These are phyloP conservation scores for Penicillium digitatum DNA, from an alignment of 2,329 filamentous ascomycete species.

Conservation along the genomic window DNA sequence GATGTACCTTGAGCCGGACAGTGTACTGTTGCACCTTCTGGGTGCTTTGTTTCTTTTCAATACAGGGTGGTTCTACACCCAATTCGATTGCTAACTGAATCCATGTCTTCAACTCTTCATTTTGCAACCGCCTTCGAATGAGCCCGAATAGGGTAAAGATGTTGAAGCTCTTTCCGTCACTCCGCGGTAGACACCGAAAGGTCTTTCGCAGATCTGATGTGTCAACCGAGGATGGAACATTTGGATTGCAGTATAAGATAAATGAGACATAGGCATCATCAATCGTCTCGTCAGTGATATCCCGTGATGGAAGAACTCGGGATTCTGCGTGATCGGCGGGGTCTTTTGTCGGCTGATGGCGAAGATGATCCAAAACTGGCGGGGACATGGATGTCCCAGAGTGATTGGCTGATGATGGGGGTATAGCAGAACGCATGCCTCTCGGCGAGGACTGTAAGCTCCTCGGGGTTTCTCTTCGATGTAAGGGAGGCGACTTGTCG, in stretches of 20 bases:
- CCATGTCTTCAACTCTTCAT: slow-evolving; percentile 88
- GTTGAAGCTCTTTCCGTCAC: slow-evolving; percentile 80
- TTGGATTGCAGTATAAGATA: slow-evolving; percentile 87
- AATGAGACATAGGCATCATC: slow-evolving; percentile 80
- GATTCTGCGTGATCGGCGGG: slow-evolving; percentile 42
- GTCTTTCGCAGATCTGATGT: slow-evolving; percentile 67
- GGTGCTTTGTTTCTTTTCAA: slow-evolving; percentile 78
- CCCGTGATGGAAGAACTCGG: slow-evolving; percentile 60
- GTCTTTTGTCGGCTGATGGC: slow-evolving; percentile 30
- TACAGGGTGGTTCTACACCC: slow-evolving; percentile 80
- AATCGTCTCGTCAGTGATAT: slow-evolving; percentile 66
- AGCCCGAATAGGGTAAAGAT: slow-evolving; percentile 73
- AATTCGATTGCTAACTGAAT: slow-evolving; percentile 78
- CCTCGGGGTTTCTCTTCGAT: slow-evolving; percentile 38
- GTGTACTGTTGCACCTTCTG: slow-evolving; percentile 96
- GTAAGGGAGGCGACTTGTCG: slow-evolving; percentile 36
- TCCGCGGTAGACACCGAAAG: slow-evolving; percentile 77
- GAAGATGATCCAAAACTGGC: slow-evolving; percentile 33
- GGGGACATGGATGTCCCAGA: slow-evolving; percentile 42
- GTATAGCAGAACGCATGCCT: slow-evolving; percentile 28
- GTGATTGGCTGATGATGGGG: slow-evolving; percentile 26
- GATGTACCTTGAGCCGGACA: slow-evolving; percentile 75
- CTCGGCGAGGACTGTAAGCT: slow-evolving; percentile 40
- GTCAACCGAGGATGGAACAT: slow-evolving; percentile 65
- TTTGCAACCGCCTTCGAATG: slow-evolving; percentile 66